Conservation (phyloP, 768 basidiomycete genomes). For the Kwoniella europaea region DNA sequence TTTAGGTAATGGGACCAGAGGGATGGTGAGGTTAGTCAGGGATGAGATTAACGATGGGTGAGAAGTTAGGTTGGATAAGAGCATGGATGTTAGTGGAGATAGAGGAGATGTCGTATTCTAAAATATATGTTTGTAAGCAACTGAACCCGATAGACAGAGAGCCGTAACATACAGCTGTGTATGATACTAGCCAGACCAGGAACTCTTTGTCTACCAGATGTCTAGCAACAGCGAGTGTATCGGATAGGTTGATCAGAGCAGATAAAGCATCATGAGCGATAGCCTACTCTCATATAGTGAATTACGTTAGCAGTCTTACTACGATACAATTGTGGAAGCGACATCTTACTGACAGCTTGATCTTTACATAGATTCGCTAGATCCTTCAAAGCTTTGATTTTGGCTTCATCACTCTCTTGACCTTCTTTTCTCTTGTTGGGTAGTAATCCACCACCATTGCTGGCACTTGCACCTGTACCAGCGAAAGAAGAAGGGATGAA, state of each 20-base stretch:
- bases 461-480: constrained; percentile 5
- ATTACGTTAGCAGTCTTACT: too few relatives aligned
- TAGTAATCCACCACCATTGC: constrained; percentile 25
- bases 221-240: constrained; percentile 71
- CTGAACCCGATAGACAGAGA: not conserved
- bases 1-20: constrained; percentile 61
- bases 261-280: constrained; percentile 94
- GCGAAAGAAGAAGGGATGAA: constrained; percentile 66
- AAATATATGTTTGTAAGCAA: not conserved
- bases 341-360: constrained; percentile 67
- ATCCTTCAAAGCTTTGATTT: constrained; percentile 66
- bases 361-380: constrained; percentile 86
- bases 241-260: constrained; percentile 90
- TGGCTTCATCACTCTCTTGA: constrained; percentile 64
- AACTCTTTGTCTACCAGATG: constrained; percentile 75
- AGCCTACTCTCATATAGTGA: constrained; percentile 62
- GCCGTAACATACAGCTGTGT: constrained; percentile 75
- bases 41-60: constrained; percentile 70
- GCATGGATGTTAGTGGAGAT: constrained; percentile 94
- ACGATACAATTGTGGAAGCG: too few relatives aligned
- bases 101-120: constrained; percentile 89
- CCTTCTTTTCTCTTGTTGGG: constrained; percentile 37
- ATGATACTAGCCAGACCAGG: constrained; percentile 80
- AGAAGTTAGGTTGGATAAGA: constrained; percentile 89
- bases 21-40: constrained; percentile 70